Conservation (phyloP, 2,329 filamentous ascomycete species). For the Chaetomiaceae sp. region DNA sequence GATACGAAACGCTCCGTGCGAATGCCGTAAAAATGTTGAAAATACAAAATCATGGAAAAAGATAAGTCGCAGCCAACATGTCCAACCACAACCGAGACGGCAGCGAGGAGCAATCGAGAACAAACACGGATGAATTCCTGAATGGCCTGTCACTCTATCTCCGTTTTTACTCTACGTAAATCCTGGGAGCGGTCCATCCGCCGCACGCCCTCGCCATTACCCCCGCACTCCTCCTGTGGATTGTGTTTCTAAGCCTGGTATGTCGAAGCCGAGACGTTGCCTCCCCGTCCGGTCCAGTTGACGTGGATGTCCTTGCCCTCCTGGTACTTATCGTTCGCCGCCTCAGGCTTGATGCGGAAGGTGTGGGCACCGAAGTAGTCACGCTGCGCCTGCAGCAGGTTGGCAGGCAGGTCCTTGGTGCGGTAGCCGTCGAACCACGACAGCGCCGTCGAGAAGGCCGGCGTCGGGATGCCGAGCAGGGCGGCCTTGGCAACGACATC, state of each 20-base stretch:
- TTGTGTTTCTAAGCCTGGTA: constrained; percentile 74
- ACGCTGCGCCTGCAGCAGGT: constrained; percentile 96
- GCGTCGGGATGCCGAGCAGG: constrained; percentile 90
- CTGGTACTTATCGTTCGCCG: constrained; percentile 71
- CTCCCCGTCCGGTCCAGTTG: constrained; percentile 99
- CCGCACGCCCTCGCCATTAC: constrained; percentile 7
- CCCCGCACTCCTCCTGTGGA: neutral
- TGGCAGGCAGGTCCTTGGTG: constrained; percentile 93
- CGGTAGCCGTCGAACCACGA: constrained; percentile 99
- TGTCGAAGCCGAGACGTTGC: constrained; percentile 93
- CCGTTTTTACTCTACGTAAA: constrained; percentile 10
- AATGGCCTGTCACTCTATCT: neutral
- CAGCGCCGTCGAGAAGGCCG: constrained; percentile 92
- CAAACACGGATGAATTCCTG: neutral
- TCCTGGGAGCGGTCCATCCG: neutral
- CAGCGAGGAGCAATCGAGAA: too few species aligned
- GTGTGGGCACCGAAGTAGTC: constrained; percentile 98
- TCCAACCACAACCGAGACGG: too few species aligned
- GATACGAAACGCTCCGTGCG: too few species aligned
- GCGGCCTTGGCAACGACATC: constrained; percentile 87
- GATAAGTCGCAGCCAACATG: too few species aligned
- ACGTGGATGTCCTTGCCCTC: constrained; percentile 89
- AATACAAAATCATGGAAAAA: too few species aligned
- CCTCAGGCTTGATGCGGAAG: constrained; percentile 80
- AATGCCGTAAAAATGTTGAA: too few species aligned